phyloP scores from a whole-genome alignment of 2,329 filamentous ascomycete species.

The Paraphoma chrysanthemicola region DNA sequence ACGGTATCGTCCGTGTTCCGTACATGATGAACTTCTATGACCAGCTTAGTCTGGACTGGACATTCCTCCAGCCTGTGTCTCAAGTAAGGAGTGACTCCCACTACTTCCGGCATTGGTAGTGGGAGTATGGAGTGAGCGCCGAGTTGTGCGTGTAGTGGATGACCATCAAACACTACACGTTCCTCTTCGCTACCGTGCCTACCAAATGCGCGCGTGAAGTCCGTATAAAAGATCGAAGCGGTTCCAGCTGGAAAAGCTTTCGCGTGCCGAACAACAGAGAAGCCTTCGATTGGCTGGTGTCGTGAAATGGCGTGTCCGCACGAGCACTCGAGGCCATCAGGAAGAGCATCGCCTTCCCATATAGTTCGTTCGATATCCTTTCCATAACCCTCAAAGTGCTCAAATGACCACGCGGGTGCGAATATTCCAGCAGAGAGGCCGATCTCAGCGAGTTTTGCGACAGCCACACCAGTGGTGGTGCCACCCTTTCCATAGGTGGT shows the following conservation, averaged over 20 bases:
- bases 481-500: constrained; percentile 49
- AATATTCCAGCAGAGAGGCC: constrained; percentile 53
- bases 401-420: constrained; percentile 56
- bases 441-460: constrained; percentile 44
- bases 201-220: constrained; percentile 45
- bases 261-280: constrained; percentile 37
- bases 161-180: constrained; percentile 17
- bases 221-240: constrained; percentile 47
- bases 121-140: constrained; percentile 46
- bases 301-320: constrained; percentile 34
- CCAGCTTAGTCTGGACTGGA: constrained; percentile 16
- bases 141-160: constrained; percentile 37
- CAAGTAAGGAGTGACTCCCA: constrained; percentile 4
- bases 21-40: constrained; percentile 17
- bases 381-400: constrained; percentile 48
- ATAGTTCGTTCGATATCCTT: constrained; percentile 38
- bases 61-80: constrained; percentile 19
- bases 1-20: neutral
- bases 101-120: neutral
- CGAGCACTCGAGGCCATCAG: constrained; percentile 36
- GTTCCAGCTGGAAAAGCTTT: constrained; percentile 42
- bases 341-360: constrained; percentile 44
- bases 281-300: constrained; percentile 29
- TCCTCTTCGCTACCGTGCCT: constrained; percentile 16
- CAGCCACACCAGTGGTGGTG: constrained; percentile 51